These are phyloP conservation scores for Ceriops zippeliana DNA, from an alignment of 345 rosid species.

Conservation along the genomic window DNA sequence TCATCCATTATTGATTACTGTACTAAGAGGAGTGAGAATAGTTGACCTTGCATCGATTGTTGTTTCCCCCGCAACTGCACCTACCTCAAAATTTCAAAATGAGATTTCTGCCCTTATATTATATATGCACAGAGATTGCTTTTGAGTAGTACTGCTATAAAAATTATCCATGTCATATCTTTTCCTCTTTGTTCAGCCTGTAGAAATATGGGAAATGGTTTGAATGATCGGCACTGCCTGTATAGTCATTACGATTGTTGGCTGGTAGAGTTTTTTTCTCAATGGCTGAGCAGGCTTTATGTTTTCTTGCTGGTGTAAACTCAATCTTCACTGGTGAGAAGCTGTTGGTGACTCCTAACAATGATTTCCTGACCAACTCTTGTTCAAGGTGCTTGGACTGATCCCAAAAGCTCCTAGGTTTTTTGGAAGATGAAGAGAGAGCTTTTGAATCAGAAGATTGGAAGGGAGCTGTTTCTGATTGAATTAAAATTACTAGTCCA, in stretches of 20 bases:
- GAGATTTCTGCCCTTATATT: neutral
- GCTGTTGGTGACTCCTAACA: slow-evolving; percentile 91
- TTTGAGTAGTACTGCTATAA: too few relatives aligned
- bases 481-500: slow-evolving; percentile 25
- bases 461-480: slow-evolving; percentile 49
- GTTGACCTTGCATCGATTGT: too few relatives aligned
- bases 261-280: slow-evolving; percentile 96
- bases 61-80: too few relatives aligned
- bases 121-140: neutral
- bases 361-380: slow-evolving; percentile 72
- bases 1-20: neutral
- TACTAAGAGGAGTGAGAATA: neutral
- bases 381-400: slow-evolving; percentile 90
- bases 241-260: slow-evolving; percentile 80
- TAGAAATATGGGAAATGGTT: slow-evolving; percentile 98
- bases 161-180: slow-evolving; percentile 2
- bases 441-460: slow-evolving; percentile 35
- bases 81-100: too few relatives aligned
- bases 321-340: slow-evolving; percentile 96
- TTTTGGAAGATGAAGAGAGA: slow-evolving; percentile 38
- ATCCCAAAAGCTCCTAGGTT: slow-evolving; percentile 76
- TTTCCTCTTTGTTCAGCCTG: slow-evolving; percentile 52
- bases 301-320: slow-evolving; percentile 96
- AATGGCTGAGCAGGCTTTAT: slow-evolving; percentile 83
- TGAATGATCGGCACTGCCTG: slow-evolving; percentile 92